Base-by-base conservation (phyloP, 441 rosid genomes). In the Populus hybrid region DNA sequence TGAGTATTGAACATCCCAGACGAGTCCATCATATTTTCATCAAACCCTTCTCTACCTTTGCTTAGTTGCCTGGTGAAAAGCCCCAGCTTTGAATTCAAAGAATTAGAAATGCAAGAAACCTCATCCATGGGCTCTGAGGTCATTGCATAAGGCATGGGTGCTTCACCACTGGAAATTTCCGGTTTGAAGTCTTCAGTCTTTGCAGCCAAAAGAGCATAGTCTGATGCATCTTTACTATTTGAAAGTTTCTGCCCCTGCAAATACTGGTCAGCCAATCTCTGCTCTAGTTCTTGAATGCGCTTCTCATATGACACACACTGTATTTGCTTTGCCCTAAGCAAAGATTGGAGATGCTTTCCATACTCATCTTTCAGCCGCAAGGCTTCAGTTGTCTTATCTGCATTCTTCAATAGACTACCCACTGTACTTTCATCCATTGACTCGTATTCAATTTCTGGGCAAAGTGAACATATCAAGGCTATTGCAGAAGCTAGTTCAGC, bases 401-500 rank as follows among this genome's bases (percentile, higher is more conserved):
- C 88, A 84, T 90, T 87, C 85, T 90, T 97, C 85, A 91, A 79
- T 75, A 89, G 53, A 77, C 76, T 81, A 67, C 88, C 94, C 50
- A 89, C 82, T 76, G 86, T 83, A 75, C 86, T 86, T 70, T 94
- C 97, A 87, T 91, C 97, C 68, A 89, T 84, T 24, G 84, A 73
- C 53, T 92, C 97, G 71, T 83, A 92, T 78, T 92, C 97, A 76
- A 85, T 74, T 64, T 91, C 92, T 73, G 88, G 95, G 78, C 84
- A 82, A 78, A 92, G 80, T 28, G 92, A 90, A 82, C 99, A 94
- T 26, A 94, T 89, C 28, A 79, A 59, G 72, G 98, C 97, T 82
- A 94, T 88, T 36, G 94, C 95, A 81, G 98, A 92, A 87, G 99
- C 99, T 86, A 94, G 98, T 70, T 97, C 98, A 50, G 99, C 99